A percentile compares a stretch with the other conserved stretches of the same genome.
These are phyloP conservation scores for Emmonsiellopsis sp. DNA, from an alignment of 2,329 filamentous ascomycete species.

Conservation along the genomic window DNA sequence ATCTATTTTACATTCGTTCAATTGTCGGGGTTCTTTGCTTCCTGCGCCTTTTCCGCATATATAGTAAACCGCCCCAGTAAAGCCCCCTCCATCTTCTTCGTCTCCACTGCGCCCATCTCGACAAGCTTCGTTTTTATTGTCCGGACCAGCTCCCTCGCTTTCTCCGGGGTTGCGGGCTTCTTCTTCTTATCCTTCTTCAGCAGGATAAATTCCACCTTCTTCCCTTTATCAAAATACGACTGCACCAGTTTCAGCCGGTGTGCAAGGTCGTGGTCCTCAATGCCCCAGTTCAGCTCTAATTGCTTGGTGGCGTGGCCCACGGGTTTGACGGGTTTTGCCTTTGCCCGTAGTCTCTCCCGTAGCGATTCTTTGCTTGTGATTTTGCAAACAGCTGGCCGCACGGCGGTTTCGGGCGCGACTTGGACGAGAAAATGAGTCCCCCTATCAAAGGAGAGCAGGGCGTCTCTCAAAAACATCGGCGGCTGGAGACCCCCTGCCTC, in stretches of 20 bases:
- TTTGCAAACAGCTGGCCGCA: conserved; percentile 55
- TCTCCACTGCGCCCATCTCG: conserved; percentile 32
- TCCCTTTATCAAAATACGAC: conserved; percentile 63
- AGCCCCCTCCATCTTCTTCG: conserved; percentile 33
- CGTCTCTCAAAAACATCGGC: conserved; percentile 19
- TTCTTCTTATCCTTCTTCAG: conserved; percentile 53
- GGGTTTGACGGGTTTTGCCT: conserved; percentile 29
- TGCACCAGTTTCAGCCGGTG: conserved; percentile 59
- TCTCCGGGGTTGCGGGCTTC: conserved; percentile 49
- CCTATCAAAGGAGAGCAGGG: conserved; percentile 39
- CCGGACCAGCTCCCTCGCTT: conserved; percentile 51
- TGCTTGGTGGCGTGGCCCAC: conserved; percentile 50
- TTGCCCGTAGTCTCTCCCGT: conserved; percentile 29
- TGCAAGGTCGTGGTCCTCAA: conserved; percentile 63
- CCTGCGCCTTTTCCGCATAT: conserved; percentile 23
- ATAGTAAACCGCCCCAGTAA: conserved; percentile 29
- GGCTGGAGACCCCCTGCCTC: conserved; percentile 22
- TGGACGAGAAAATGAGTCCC: conserved; percentile 43
- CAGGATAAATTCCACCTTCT: conserved; percentile 64
- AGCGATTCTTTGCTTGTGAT: conserved; percentile 51
- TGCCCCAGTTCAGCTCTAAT: conserved; percentile 86
- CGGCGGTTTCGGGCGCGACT: conserved; percentile 27
- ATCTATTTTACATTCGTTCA: too few species aligned
- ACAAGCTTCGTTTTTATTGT: conserved; percentile 38
- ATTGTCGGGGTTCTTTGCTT: too few species aligned